Evolutionary conservation across 2,329 filamentous ascomycete species (phyloP), one percentile per base, ranked within the genome.

Genomic region (Phoma sp.): DNA sequence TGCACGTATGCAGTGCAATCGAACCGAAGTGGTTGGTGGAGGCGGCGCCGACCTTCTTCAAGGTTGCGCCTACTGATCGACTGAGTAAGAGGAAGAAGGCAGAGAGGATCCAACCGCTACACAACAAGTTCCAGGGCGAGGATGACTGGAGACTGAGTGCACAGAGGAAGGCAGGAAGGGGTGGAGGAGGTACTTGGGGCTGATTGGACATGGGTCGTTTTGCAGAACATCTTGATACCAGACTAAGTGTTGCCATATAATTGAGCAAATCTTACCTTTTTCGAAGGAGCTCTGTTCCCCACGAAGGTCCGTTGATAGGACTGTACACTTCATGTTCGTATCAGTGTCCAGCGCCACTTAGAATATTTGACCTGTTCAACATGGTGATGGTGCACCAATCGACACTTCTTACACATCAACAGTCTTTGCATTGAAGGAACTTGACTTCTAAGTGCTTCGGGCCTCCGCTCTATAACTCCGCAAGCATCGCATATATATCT

Each of bases 21-120:
- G 95, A 99, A 77, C 93, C 95, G 7, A 96, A 96, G 74, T 88
- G 86, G 86, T 83, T 99, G 22, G 92, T 98, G 1, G 93, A 97
- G 68, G 93, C 93, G 10, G 95, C 96, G n/a, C 95, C 96, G 8
- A 97, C 92, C 0, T 99, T 98, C 80, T 99, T 98, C 86, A 96
- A 96, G 83, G 91, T 98, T 4, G 93, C 95, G 14, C 87, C 90
- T 0, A 93, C 89, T 32, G 91, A 97, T 71, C 82, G 86, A 51
- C 77, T 99, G 68, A 93, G 89, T 61, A 97, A 96, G 83, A 81
- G 95, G 69, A 95, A 96, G 84, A 89, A 91, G 81, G 91, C 91
- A 0, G 95, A 99, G 82, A 83, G 93, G 52, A 98, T 99, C 50
- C 91, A 96, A 80, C 95, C 95, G 38, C 76, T 99, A 77, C 92